Evolutionary conservation across 2,329 filamentous ascomycete genomes (phyloP), one percentile per base, ranked within the genome.

Genomic region (Calonectria honghensis): DNA sequence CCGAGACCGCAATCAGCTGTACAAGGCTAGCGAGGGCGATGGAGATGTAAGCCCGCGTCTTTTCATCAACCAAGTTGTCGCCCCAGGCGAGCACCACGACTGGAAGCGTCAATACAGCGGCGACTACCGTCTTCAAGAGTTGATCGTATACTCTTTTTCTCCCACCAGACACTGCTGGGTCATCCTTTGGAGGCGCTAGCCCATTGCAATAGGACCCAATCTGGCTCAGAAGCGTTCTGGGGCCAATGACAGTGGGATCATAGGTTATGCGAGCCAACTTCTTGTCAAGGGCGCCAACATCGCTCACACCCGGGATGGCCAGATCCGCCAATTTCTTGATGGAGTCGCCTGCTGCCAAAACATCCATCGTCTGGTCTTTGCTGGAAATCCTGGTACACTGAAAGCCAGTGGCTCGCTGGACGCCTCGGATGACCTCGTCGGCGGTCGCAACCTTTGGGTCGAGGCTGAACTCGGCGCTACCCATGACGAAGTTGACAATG

Each of bases 1-100:
- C 85, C 1, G 83, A 83, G 20, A 87, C 82, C 0, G 88, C 86
- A n/a, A 90, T 85, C 11, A 84, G 73, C 79, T 92, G 90, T 0
- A 91, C 88, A 1, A 88, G 41, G 0, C 89, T 89, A 1, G 88
- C 90, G 4, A 91, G 82, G 0, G 83, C 83, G 1, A 91, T 73
- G 0, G 86, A 87, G 0, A 85, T 73, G 2, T 79, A 75, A 0
- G 79, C 79, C 32, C 78, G 72, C 0, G 78, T 82, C 20, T 76
- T 79, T 3, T 77, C 68, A 16, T 77, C 65, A 0, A 83, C 79
- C 0, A 81, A 68, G 0, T 67, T 32, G 7, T 83, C 71, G 0
- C 79, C 78, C 84, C 84, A 85, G 0, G 84, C 79, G 10, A 85
- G 71, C 11, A 85, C 79, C 0, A 81, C 76, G 18, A 85, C 82